Evolutionary conservation across 2,329 filamentous ascomycete species (phyloP).

Genomic region (Domatiomyces globalis): DNA sequence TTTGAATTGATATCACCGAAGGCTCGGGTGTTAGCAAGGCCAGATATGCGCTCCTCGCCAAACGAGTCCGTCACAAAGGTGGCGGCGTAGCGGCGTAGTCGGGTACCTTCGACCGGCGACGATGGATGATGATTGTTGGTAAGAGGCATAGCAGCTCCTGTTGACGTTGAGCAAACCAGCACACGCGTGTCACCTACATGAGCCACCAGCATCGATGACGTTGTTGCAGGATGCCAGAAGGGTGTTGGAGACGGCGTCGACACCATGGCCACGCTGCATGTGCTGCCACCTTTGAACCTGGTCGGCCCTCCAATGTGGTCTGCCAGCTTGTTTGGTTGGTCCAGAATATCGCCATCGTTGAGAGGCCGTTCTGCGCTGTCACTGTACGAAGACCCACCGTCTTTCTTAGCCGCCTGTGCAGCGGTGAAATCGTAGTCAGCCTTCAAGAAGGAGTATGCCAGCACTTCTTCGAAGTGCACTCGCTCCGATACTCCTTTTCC

Average conservation of each 20-base stretch:
- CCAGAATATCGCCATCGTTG: conserved; percentile 73
- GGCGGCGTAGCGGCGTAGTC: conserved; percentile 71
- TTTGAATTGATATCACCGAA: conserved; percentile 91
- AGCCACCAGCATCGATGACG: conserved; percentile 68
- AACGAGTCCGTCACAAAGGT: conserved; percentile 91
- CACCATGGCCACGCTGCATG: conserved; percentile 76
- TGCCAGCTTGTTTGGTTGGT: conserved; percentile 39
- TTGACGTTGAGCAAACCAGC: conserved; percentile 72
- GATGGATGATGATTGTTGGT: conserved; percentile 89
- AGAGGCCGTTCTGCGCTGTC: conserved; percentile 60
- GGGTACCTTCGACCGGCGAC: conserved; percentile 66
- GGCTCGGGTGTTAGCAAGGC: conserved; percentile 81
- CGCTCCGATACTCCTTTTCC: conserved; percentile 22
- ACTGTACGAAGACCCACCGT: conserved; percentile 49
- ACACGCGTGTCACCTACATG: conserved; percentile 92
- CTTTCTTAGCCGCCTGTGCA: conserved; percentile 69
- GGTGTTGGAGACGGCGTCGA: conserved; percentile 82
- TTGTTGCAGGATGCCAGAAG: conserved; percentile 85
- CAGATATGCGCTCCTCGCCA: conserved; percentile 87
- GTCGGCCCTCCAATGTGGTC: conserved; percentile 48
- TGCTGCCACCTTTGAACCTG: conserved; percentile 87
- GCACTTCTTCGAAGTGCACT: conserved; percentile 39
- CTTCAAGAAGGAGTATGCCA: conserved; percentile 85
- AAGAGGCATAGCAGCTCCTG: conserved; percentile 63
- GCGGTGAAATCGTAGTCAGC: conserved; percentile 90